Evolutionary conservation across 306 rosid species (phyloP).

Genomic region (Citrullus amarus): DNA sequence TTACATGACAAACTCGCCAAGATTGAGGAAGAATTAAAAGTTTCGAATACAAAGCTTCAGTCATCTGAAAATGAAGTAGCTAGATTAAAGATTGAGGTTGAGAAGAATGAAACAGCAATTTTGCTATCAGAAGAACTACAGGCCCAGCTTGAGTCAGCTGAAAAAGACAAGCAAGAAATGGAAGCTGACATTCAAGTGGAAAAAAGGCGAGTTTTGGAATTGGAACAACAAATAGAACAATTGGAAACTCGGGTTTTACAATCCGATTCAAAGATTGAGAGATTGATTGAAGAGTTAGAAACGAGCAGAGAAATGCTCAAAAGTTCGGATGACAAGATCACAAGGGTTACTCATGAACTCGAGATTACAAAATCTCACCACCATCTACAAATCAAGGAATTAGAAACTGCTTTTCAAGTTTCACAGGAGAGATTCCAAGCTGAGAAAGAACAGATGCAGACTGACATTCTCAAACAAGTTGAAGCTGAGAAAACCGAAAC

Average conservation of each 20-base stretch:
- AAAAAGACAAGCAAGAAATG: conserved; percentile 22
- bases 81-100: conserved; percentile 21
- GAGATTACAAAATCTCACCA: conserved; percentile 2
- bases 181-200: conserved; percentile 35
- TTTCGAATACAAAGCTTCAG: conserved; percentile 27
- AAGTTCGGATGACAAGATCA: conserved; percentile 33
- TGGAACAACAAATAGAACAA: conserved; percentile 25
- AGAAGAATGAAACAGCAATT: conserved; percentile 11
- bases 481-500: conserved; percentile 41
- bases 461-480: conserved; percentile 19
- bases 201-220: conserved; percentile 28
- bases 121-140: conserved; percentile 11
- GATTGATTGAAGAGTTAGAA: conserved; percentile 33
- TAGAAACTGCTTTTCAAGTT: conserved; percentile 30
- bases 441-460: conserved; percentile 30
- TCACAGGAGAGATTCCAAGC: conserved; percentile 17
- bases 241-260: conserved; percentile 33
- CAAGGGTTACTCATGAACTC: conserved; percentile 27
- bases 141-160: conserved; percentile 16
- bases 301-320: conserved; percentile 21
- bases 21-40: conserved; percentile 31
- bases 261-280: conserved; percentile 22
- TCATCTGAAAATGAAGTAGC: conserved; percentile 28
- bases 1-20: conserved; percentile 19
- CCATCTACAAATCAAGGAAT: conserved; percentile 29